phyloP scores from a whole-genome alignment of 2,329 filamentous ascomycete genomes.

The Elsinoe perseae region DNA sequence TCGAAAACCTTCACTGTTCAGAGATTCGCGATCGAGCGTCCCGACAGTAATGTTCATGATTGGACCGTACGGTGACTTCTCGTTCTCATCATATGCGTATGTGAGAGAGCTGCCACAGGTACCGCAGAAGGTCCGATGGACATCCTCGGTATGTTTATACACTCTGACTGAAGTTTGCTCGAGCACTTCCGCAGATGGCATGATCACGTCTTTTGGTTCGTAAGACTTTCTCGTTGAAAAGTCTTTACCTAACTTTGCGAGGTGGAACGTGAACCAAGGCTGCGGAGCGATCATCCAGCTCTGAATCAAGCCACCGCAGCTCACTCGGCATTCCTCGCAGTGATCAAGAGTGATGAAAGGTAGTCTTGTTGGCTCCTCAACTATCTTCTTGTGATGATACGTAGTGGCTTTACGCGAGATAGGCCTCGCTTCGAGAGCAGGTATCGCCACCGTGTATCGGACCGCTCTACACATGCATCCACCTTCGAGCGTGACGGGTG shows the following conservation, averaged over 20 bases:
- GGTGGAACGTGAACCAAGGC: not conserved
- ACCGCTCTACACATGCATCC: constrained; percentile 2
- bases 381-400: not conserved
- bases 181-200: not conserved
- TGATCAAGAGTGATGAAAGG: constrained; percentile 6
- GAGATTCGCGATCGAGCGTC: not conserved
- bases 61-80: not conserved
- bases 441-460: not conserved
- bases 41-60: constrained; percentile 7
- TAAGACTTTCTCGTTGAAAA: not conserved
- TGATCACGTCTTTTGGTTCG: not conserved
- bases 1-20: not conserved
- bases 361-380: not conserved
- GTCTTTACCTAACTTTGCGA: not conserved
- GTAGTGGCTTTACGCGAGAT: not conserved
- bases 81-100: not conserved
- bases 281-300: constrained; percentile 9
- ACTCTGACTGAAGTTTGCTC: not conserved
- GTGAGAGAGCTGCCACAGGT: not conserved
- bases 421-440: not conserved
- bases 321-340: not conserved
- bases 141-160: not conserved
- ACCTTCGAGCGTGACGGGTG: not conserved
- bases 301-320: not conserved
- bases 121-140: constrained; percentile 1